Evolutionary conservation across 768 basidiomycete genomes (phyloP).

Genomic region (Daedaleopsis nitida): DNA sequence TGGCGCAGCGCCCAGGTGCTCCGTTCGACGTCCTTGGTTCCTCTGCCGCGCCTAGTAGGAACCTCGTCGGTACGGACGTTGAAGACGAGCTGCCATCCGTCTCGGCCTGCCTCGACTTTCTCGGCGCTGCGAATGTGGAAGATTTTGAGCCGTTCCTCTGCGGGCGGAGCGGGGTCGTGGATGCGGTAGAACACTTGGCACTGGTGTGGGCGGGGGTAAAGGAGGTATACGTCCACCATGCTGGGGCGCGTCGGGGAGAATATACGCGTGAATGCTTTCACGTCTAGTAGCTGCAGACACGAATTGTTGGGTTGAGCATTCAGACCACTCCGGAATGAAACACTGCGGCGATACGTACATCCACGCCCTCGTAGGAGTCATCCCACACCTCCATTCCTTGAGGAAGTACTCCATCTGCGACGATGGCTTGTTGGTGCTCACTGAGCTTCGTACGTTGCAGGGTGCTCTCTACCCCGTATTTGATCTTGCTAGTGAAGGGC

Average conservation of each 20-base stretch:
- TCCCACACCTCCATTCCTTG: neutral
- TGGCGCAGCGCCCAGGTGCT: neutral
- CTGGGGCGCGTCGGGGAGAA: neutral
- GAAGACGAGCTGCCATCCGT: neutral
- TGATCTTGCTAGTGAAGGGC: neutral
- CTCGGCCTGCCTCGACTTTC: neutral
- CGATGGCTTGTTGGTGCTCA: neutral
- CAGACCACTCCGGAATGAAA: neutral
- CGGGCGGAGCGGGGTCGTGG: conserved; percentile 1
- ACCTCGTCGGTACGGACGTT: neutral
- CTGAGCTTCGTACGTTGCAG: neutral
- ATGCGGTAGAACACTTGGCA: neutral
- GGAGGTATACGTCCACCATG: neutral
- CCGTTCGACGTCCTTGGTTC: neutral
- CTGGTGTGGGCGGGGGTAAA: neutral
- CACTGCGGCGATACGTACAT: neutral
- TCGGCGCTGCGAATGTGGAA: neutral
- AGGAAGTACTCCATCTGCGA: neutral
- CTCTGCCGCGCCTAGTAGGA: neutral
- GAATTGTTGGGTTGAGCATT: neutral
- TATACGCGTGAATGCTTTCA: neutral
- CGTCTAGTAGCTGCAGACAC: neutral
- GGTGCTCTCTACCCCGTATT: neutral
- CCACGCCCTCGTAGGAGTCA: neutral
- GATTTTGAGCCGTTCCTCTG: neutral